Evolutionary conservation across 2,329 filamentous ascomycete species (phyloP), one percentile per base, ranked within the genome.

Genomic region (Fusarium guadeloupense): DNA sequence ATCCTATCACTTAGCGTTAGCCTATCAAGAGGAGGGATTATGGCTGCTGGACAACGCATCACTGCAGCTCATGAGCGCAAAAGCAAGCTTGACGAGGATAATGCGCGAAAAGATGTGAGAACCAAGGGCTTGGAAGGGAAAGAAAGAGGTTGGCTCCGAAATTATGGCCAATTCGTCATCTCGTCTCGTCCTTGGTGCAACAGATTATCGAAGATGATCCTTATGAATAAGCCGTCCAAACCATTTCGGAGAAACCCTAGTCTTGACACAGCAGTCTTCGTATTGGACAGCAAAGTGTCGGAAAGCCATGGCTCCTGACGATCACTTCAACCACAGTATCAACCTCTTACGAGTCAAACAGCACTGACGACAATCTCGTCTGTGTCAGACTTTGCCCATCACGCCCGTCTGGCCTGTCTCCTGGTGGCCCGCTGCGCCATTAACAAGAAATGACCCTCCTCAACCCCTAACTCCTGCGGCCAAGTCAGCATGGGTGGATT

Each of bases 31-130:
- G 69, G 72, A 77, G 72, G 74, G 74, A 75, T 75, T 55, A 75
- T 74, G 74, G 74, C 74, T 80, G 80, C 76, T 77, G 71, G 71
- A 76, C 77, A 80, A 74, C 77, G 68, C 77, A 79, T 73, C 76
- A 73, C 58, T 78, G 77, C 77, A 78, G 72, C 54, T 62, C 51
- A 50, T 60, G 67, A 67, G 61, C 61, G 61, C 62, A 65, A 69
- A 69, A 69, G 43, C 54, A 67, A 68, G 66, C 54, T 57, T 39
- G 48, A 59, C 55, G 62, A 52, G 56, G 37, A 54, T 52, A 41
- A 31, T 38, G 41, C 50, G 53, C 31, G 47, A 54, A 38, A 59
- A 45, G 52, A 54, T 26, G 45, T 53, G 50, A n/a, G 47, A 64
- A 62, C 33, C 33, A 34, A 41, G 31, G 30, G 30, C 21, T 37